Base-by-base conservation (phyloP, 768 basidiomycete genomes). In the Boletus insuetus region DNA sequence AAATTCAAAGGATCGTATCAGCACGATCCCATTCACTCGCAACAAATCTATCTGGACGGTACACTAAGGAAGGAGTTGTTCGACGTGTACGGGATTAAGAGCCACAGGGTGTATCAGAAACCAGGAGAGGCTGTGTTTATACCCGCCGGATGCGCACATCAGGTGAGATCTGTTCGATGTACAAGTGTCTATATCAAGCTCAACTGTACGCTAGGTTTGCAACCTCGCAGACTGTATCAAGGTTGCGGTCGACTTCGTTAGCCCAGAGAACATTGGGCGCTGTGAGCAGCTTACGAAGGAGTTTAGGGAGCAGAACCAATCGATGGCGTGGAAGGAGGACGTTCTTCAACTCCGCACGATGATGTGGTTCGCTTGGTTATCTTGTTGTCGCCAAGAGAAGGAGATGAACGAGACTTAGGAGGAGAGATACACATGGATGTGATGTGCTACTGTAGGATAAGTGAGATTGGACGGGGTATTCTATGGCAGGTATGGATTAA, bases 221-320 rank as follows among this genome's bases (percentile, higher is more conserved):
- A 97, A 98, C 68, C 74, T 94, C 48, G 81, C 92, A n/a, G 94
- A 97, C 70, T 95, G 91, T 65, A 86, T 98, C 75, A 98, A 98
- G 74, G 91, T 97, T 49, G 94, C 95, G 29, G 81, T 89, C 64
- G 95, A 98, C 72, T 98, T 94, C 70, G 93, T 97, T 60, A 91
- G 89, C 77, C 88, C 94, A 41, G 91, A 97, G 75, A 97, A 96
- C 68, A 86, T 98, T 38, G 76, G 74, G 46, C 82, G 92, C 34
- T 98, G 95, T 71, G 91, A 91, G 71, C 78, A 79, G 69, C 79
- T 98, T 52, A 94, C 91, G 56, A 77, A 79, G 61, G 94, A 98
- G 74, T 97, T 97, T 73, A 81, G 94, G 55, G 84, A 86, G 67
- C 91, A 95, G 73, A 96, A 96, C 66, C 85, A 87, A 69, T 82